Evolutionary conservation across 2,329 filamentous ascomycete species (phyloP).

Genomic region (Meredithiella fracta): DNA sequence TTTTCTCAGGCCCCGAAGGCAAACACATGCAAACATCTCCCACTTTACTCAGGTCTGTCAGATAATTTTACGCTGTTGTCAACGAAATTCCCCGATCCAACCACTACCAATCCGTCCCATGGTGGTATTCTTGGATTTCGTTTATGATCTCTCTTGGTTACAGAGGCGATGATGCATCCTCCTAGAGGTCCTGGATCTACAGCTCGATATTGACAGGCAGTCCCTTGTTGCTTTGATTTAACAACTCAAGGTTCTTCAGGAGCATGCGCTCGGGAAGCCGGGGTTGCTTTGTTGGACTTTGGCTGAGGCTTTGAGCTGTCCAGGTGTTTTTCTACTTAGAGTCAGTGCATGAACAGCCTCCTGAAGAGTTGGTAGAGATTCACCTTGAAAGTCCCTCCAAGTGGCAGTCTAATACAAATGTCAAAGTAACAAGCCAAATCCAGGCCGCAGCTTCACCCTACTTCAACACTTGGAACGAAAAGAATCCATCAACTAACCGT

Average conservation of each 20-base stretch:
- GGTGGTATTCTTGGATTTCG: background rate
- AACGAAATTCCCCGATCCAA: background rate
- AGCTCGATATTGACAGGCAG: background rate
- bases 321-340: background rate
- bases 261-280: background rate
- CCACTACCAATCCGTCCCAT: background rate
- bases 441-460: background rate
- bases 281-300: background rate
- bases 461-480: too few relatives aligned
- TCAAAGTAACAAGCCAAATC: background rate
- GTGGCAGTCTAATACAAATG: too few relatives aligned
- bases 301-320: background rate
- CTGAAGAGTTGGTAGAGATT: background rate
- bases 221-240: background rate
- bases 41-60: background rate
- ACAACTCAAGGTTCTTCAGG: background rate
- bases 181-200: background rate
- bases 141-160: too few relatives aligned
- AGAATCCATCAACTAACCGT: background rate
- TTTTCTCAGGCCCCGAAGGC: too few relatives aligned
- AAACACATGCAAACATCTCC: too few relatives aligned
- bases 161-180: background rate
- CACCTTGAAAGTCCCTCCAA: background rate
- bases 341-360: background rate
- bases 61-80: background rate